Evolutionary conservation across 768 basidiomycete genomes (phyloP), one percentile per base, ranked within the genome.

Genomic region (Nidularia pulvinata): DNA sequence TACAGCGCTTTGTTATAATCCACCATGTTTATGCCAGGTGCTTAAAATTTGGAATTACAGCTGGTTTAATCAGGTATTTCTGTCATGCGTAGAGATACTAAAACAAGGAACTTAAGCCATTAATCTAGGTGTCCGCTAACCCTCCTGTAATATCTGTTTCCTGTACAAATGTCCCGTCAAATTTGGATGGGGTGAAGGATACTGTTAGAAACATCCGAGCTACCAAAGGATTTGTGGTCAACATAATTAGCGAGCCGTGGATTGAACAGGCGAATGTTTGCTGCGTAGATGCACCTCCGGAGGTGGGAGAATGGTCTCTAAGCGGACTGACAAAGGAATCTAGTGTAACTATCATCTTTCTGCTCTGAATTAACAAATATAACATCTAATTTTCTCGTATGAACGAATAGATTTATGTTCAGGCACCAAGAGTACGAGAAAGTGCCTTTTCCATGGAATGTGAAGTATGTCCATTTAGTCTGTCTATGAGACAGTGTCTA

Each of bases 221-320:
- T 0, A 86, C 82, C 11, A 85, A 85, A 56, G 78, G 82, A 30
- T 93, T 91, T 64, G 85, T 83, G 4, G 82, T 88, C 42, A 88
- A 86, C 57, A 84, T 88, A 46, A 87, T 93, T 65, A 88, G 86
- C 58, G 86, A 90, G 65, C 76, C 87, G 0, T 88, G 83, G 69
- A 61, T 82, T 36, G 78, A 80, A 53, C 78, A 82, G 7, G 84
- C 86, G 4, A 87, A 86, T 56, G 64, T 65, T 22, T 66, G 72
- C 46, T 72, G 77, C 1, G 71, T 84, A n/a, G 77, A 86, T 53
- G 73, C 82, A 3, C 86, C 84, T 6, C 65, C 66, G 6, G 69
- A 77, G 14, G 67, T 80, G 30, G 76, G 78, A 52, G 84, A 86
- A 65, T 88, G 88, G 87, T 69, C 68, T 5, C 62, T 87, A 43